Base-by-base conservation (phyloP, 352 stramenopile genomes). In the Sclerospora graminicola region DNA sequence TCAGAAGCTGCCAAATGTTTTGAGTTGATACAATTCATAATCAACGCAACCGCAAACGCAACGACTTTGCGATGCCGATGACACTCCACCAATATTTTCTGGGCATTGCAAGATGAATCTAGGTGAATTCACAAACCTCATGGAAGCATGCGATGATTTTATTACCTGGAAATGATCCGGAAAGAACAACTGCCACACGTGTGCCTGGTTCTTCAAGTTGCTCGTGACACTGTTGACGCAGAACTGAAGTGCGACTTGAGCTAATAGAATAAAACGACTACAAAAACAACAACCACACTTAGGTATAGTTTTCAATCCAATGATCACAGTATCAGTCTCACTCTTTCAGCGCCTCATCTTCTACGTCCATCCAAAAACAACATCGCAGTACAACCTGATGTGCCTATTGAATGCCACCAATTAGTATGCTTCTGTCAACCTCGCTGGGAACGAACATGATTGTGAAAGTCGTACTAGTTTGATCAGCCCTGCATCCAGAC, bases 41-140 rank as follows among this genome's bases (percentile, higher is more conserved):
- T 33, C 9, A 88, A 41, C 7, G 79, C 79, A 6, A 65, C 61
- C 0, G 67, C 49, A 58, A 83, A 91, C 5, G 73, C 76, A 18
- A 87, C 52, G 37, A 91, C 43, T 46, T 91, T 91, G 21, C 79
- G 79, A 35, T 89, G 57, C 46, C 74, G 50, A 15, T 91, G 79
- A 26, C 72, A 89, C 40, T 91, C 79, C 8, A 89, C 67, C 18
- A 91, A 51, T 4, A 89, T 48, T 89, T 87, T 89, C 78, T 90
- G 33, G 19, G 13, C 10, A 48, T 31, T 26, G 31, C 6, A 55
- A 8, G 18, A n/a, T 31, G 26, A 48, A 45, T 28, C 40, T 24
- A 41, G 29, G 8, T 11, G 14, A 46, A 35, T 28, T 14, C 35
- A 36, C 34, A 5, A n/a, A 14, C n/a, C 14, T 37, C 16, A 27